Evolutionary conservation across 2,329 filamentous ascomycete genomes (phyloP), one percentile per base, ranked within the genome.

Genomic region (Sarocladium oryzae): DNA sequence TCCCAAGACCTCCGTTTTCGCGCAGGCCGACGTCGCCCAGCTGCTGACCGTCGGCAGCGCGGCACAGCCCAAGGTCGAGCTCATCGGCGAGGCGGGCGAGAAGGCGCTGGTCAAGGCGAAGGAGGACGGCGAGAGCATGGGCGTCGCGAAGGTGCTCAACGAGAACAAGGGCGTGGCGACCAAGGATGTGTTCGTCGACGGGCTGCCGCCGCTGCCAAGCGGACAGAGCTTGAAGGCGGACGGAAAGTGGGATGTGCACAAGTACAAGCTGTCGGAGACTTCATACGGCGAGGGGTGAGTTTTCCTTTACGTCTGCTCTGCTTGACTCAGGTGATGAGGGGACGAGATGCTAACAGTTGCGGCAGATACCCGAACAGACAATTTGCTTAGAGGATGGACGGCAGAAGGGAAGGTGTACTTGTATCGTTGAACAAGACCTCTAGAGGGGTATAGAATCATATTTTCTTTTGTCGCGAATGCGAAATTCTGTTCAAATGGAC

Each of bases 1-100:
- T 73, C 88, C 93, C 28, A 79, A 78, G 60, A 77, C 87, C 52
- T 92, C 86, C 63, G 84, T 88, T 41, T 80, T 99, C 55, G 85
- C 76, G 54, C 93, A 97, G 75, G 81, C 81, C 43, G 88, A 97
- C 68, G 84, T 89, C 49, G 93, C 93, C 21, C 86, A 86, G 37
- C 80, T 99, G 60, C 76, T 99, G 65, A 84, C 79, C 24, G 83
- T 97, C 40, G 93, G 93, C 58, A 96, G 86, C 71, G 86, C 85
- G 52, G 85, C 82, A 10, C 75, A 74, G 46, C 92, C 93, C 30
- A 92, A 89, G 73, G 84, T 89, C 56, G 89, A 95, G 62, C 79
- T 92, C 64, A 79, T 95, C 53, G 76, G 76, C 56, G 90, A 64
- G 75, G 70, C 66, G 16, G 72, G 81, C 62, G 68, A 67, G 63